A percentile compares a stretch with the other conserved stretches of the same genome.
Conservation (phyloP, 2,329 filamentous ascomycete genomes). For the Pseudogymnoascus sp. region DNA sequence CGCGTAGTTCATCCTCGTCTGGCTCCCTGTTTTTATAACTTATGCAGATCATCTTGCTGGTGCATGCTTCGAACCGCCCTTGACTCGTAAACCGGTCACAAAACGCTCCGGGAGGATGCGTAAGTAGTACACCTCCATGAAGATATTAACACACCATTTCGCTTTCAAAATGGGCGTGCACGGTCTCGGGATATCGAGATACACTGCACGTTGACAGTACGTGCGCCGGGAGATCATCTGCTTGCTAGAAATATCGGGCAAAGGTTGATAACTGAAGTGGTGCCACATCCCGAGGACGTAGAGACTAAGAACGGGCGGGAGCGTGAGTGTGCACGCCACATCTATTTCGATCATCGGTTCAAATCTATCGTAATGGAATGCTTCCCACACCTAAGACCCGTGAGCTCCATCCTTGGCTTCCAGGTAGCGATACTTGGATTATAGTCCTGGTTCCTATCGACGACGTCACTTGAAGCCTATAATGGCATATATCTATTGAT, state of each 20-base stretch:
- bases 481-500: not conserved
- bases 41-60: constrained; percentile 7
- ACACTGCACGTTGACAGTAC: not conserved
- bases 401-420: not conserved
- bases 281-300: not conserved
- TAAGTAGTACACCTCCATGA: not conserved
- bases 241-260: constrained; percentile 1
- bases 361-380: not conserved
- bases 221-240: constrained; percentile 11
- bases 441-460: not conserved
- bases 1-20: not conserved
- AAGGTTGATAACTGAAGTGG: not conserved
- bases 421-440: not conserved
- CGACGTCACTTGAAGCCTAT: not conserved
- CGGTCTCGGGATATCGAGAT: not conserved
- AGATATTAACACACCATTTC: constrained; percentile 8
- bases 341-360: constrained; percentile 7
- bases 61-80: not conserved
- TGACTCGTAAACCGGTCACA: constrained; percentile 7
- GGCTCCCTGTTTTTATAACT: constrained; percentile 2
- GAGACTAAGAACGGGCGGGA: not conserved
- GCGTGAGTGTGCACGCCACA: constrained; percentile 5
- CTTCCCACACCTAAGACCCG: not conserved
- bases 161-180: not conserved
- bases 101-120: not conserved